Evolutionary conservation across 2,329 filamentous ascomycete genomes (phyloP), one percentile per base, ranked within the genome.

Genomic region (Aspergillus uvarum): DNA sequence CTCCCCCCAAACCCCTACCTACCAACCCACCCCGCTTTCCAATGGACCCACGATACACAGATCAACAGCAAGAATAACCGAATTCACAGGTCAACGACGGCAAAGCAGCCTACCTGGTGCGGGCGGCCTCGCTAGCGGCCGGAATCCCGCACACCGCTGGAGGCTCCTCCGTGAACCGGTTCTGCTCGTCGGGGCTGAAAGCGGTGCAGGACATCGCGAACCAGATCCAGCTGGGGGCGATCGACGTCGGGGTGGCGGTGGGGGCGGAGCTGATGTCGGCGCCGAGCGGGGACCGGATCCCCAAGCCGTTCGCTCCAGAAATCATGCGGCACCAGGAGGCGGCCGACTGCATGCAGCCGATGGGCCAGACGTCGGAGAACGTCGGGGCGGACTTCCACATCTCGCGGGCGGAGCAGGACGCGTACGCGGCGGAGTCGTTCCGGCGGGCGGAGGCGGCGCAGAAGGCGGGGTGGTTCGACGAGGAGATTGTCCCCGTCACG

Each of bases 281-380:
- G 38, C 38, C 38, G 5, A 87, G 87, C 61, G 89, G 89, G 54
- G 91, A 93, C 74, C 78, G 83, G 22, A 82, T 92, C 42, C 85
- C 87, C 24, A 77, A 85, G 64, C 88, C 90, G 4, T 95, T 97
- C 78, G 88, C 92, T 75, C 87, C 89, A 65, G 87, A 89, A 64
- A 87, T 98, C 61, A 80, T 91, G 68, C 80, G 83, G 71, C 89
- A 84, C 79, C 89, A 92, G 74, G 91, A 97, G 73, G 85, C 92
- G 0, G 78, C 78, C 51, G 94, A 98, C 80, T 95, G 92, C 83
- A 86, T 94, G 86, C 86, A 92, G 83, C 90, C 94, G 67, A 99
- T 99, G 95, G 95, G 95, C 22, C 96, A 96, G 86, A 99, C 95
- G 2, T 94, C 89, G 61, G 95, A 99, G 82, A 98, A 98, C 74